A percentile compares a stretch with the other conserved stretches of the same genome.
Evolutionary conservation across 2,329 filamentous ascomycete genomes (phyloP).

Genomic region (Pseudogymnoascus sp.): DNA sequence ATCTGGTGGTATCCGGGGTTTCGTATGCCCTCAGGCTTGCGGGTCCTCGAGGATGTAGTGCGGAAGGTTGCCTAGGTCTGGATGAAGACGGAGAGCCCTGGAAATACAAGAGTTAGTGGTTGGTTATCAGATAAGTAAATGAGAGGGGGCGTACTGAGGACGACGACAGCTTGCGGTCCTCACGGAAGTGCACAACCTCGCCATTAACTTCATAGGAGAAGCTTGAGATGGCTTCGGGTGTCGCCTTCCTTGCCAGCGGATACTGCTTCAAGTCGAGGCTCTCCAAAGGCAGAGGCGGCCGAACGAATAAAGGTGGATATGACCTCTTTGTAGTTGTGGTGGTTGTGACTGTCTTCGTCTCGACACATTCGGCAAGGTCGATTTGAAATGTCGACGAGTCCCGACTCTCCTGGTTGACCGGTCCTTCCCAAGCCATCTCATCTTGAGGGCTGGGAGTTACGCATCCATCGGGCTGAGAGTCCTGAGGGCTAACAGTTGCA

Average conservation of each 20-base stretch:
- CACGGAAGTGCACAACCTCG: slow-evolving; percentile 51
- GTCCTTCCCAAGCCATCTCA: background rate
- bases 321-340: slow-evolving; percentile 80
- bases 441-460: background rate
- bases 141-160: background rate
- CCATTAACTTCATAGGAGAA: slow-evolving; percentile 67
- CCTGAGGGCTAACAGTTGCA: background rate
- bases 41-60: background rate
- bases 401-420: background rate
- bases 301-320: slow-evolving; percentile 78
- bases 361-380: slow-evolving; percentile 55
- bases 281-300: slow-evolving; percentile 52
- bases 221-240: slow-evolving; percentile 67
- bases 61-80: background rate
- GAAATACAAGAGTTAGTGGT: background rate
- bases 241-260: slow-evolving; percentile 74
- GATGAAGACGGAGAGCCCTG: background rate
- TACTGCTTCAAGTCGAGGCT: slow-evolving; percentile 82
- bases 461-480: background rate
- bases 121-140: background rate
- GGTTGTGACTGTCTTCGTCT: slow-evolving; percentile 72
- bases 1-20: slow-evolving; percentile 3
- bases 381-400: slow-evolving; percentile 31
- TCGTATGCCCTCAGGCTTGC: background rate
- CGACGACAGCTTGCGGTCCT: slow-evolving; percentile 39